phyloP scores from a whole-genome alignment of 1,139 yeast genomes.

The Geotrichum bryndzae region DNA sequence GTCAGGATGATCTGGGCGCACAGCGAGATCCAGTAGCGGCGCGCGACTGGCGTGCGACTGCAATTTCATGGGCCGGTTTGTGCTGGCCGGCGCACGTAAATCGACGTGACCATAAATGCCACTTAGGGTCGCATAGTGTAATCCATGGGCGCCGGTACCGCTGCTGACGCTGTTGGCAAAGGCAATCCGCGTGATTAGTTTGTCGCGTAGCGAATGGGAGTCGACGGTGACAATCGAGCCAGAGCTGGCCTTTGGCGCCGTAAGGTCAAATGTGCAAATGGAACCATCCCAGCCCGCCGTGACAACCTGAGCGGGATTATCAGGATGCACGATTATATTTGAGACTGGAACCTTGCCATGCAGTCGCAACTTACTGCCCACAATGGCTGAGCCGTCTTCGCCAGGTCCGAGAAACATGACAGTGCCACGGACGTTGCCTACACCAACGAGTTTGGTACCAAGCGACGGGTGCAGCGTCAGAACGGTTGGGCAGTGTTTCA shows the following conservation, averaged over 20 bases:
- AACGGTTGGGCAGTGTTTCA: neutral
- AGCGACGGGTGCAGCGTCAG: constrained; percentile 5
- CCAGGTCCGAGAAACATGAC: neutral
- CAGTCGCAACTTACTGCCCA: constrained; percentile 3
- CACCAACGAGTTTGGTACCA: constrained; percentile 1
- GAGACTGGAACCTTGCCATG: constrained; percentile 3
- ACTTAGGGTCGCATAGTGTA: neutral
- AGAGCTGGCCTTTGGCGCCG: neutral
- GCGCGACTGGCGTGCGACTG: neutral
- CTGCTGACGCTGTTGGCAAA: neutral
- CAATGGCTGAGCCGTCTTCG: neutral
- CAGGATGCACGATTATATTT: neutral
- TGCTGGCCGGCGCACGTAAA: neutral
- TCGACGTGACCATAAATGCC: neutral
- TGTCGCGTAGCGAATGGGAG: neutral
- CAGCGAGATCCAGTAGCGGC: neutral
- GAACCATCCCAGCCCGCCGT: constrained; percentile 10
- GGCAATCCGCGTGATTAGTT: neutral
- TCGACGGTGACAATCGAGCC: neutral
- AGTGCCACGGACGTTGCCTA: constrained; percentile 6
- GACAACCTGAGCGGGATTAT: neutral
- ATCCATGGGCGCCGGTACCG: neutral
- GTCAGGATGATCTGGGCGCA: neutral
- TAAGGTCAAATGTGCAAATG: constrained; percentile 1
- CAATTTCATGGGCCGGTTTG: neutral